Conservation (phyloP, 495 filamentous ascomycete genomes). For the Bacidia rubella region DNA sequence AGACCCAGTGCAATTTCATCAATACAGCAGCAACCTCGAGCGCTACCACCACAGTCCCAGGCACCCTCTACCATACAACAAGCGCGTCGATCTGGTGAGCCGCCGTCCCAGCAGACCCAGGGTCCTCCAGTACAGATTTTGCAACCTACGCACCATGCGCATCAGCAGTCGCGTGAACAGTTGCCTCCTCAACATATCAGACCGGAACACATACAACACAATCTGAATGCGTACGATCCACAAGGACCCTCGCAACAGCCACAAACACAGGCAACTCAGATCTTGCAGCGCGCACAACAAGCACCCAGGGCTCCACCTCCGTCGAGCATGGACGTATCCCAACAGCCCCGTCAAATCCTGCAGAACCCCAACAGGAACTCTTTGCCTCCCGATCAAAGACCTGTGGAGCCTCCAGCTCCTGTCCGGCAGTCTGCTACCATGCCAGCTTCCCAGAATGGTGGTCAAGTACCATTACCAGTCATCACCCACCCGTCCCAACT, state of each 20-base stretch:
- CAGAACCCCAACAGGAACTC: constrained; percentile 35
- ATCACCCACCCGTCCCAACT: constrained; percentile 64
- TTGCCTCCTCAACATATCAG: constrained; percentile 2
- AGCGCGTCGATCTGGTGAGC: neutral
- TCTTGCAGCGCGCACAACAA: constrained; percentile 30
- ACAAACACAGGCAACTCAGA: constrained; percentile 3
- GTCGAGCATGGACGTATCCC: constrained; percentile 17
- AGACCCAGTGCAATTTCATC: constrained; percentile 23
- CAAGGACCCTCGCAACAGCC: neutral
- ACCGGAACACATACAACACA: constrained; percentile 15
- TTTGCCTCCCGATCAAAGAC: constrained; percentile 20
- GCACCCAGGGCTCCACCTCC: constrained; percentile 23
- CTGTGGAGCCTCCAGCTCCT: constrained; percentile 17
- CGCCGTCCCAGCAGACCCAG: neutral
- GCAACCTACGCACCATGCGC: neutral
- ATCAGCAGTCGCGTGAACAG: neutral
- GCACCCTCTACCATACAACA: neutral
- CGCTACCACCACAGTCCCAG: constrained; percentile 20
- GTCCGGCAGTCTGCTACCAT: constrained; percentile 16
- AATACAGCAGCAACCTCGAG: constrained; percentile 25
- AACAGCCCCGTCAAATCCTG: constrained; percentile 31
- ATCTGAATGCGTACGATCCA: neutral
- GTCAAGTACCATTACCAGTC: constrained; percentile 27
- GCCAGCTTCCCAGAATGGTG: constrained; percentile 18
- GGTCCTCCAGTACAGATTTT: constrained; percentile 17